A percentile compares a stretch with the other conserved stretches of the same genome.
Conservation (phyloP, 345 rosid genomes). For the Rhodamnia argentea region DNA sequence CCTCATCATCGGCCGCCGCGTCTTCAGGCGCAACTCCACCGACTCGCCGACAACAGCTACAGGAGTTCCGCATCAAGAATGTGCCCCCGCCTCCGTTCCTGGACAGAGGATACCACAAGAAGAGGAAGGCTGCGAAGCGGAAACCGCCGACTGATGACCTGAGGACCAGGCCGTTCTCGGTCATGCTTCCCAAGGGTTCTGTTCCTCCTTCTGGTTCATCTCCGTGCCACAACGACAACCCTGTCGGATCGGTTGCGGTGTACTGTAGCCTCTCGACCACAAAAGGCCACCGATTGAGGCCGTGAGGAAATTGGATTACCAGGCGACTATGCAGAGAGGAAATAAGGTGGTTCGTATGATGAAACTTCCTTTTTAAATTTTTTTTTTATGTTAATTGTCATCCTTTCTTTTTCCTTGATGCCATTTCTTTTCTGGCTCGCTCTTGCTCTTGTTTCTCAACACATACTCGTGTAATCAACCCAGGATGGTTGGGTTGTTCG, state of each 20-base stretch:
- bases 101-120: slow-evolving; percentile 2
- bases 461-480: background rate
- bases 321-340: background rate
- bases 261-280: slow-evolving; percentile 27
- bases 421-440: background rate
- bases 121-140: slow-evolving; percentile 1
- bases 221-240: slow-evolving; percentile 42
- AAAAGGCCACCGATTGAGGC: background rate
- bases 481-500: background rate
- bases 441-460: background rate
- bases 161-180: slow-evolving; percentile 22
- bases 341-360: background rate
- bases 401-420: background rate
- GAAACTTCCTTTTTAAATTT: background rate
- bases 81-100: slow-evolving; percentile 8
- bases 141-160: background rate
- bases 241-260: slow-evolving; percentile 9
- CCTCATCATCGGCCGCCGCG: background rate
- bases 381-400: background rate
- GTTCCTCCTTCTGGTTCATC: slow-evolving; percentile 63
- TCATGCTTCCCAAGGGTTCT: slow-evolving; percentile 55
- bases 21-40: background rate
- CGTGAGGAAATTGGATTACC: background rate
- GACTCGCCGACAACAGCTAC: background rate
- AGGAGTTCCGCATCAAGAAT: slow-evolving; percentile 18